Conservation (phyloP, 768 basidiomycete species). For the Cyclocybe aegerita region DNA sequence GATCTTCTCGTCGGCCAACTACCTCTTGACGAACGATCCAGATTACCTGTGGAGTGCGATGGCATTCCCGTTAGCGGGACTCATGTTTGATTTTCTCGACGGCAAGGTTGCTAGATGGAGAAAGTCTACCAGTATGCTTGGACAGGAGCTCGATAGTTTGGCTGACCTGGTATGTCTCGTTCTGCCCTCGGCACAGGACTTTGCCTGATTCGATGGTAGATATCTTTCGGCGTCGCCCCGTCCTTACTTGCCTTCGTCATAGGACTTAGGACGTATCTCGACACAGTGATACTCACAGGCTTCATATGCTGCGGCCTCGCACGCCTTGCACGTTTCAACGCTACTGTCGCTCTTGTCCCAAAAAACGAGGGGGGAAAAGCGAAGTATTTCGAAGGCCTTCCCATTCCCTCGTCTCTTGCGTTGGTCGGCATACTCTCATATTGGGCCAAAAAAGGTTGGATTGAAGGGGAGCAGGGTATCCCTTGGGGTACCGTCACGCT, state of each 20-base stretch:
- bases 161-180: conserved; percentile 79
- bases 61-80: conserved; percentile 83
- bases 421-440: conserved; percentile 79
- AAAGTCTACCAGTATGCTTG: conserved; percentile 92
- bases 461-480: conserved; percentile 72
- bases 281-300: conserved; percentile 80
- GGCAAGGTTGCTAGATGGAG: conserved; percentile 98
- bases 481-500: conserved; percentile 73
- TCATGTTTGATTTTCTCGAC: conserved; percentile 97
- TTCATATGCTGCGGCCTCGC: conserved; percentile 98
- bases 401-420: conserved; percentile 87
- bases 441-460: conserved; percentile 86
- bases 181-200: not conserved
- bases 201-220: conserved; percentile 42
- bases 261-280: conserved; percentile 88
- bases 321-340: conserved; percentile 96
- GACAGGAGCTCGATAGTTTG: conserved; percentile 95
- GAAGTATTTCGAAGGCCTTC: conserved; percentile 96
- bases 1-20: conserved; percentile 89
- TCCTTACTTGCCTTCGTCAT: conserved; percentile 89
- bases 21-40: conserved; percentile 77
- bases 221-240: conserved; percentile 97
- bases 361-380: conserved; percentile 86
- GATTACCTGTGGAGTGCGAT: conserved; percentile 87
- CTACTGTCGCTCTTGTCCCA: conserved; percentile 92